These are phyloP conservation scores for Mucor piriformis DNA, from an alignment of 371 early-diverging fungal genomes.

Conservation along the genomic window DNA sequence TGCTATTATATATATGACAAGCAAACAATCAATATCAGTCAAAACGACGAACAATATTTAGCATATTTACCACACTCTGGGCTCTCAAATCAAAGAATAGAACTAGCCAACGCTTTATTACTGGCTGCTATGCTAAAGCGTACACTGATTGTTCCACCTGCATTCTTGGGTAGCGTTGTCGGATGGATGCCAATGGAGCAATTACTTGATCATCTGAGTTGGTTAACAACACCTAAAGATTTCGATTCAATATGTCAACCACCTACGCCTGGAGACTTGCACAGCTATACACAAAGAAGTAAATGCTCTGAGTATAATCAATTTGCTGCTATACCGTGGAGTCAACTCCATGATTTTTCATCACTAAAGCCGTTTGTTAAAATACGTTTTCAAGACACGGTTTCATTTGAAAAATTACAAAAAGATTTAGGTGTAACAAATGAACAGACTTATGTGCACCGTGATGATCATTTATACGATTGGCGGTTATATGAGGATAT, in stretches of 20 bases:
- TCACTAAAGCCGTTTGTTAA: constrained; percentile 29
- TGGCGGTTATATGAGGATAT: constrained; percentile 50
- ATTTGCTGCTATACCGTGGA: constrained; percentile 46
- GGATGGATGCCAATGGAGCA: constrained; percentile 49
- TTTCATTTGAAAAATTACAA: constrained; percentile 31
- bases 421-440: constrained; percentile 23
- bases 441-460: constrained; percentile 31
- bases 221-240: constrained; percentile 37
- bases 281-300: constrained; percentile 15
- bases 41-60: constrained; percentile 39
- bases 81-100: constrained; percentile 63
- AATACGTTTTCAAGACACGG: constrained; percentile 25
- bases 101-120: constrained; percentile 57
- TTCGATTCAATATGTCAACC: constrained; percentile 25
- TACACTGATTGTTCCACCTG: constrained; percentile 62
- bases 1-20: not conserved
- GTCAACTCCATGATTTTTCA: constrained; percentile 39
- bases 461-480: constrained; percentile 52
- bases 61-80: constrained; percentile 66
- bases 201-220: constrained; percentile 35
- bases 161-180: constrained; percentile 42
- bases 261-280: constrained; percentile 16
- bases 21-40: not conserved
- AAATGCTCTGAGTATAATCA: constrained; percentile 35
- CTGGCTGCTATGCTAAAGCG: constrained; percentile 54